phyloP scores from a whole-genome alignment of 768 basidiomycete genomes.

The Mycena galopus region DNA sequence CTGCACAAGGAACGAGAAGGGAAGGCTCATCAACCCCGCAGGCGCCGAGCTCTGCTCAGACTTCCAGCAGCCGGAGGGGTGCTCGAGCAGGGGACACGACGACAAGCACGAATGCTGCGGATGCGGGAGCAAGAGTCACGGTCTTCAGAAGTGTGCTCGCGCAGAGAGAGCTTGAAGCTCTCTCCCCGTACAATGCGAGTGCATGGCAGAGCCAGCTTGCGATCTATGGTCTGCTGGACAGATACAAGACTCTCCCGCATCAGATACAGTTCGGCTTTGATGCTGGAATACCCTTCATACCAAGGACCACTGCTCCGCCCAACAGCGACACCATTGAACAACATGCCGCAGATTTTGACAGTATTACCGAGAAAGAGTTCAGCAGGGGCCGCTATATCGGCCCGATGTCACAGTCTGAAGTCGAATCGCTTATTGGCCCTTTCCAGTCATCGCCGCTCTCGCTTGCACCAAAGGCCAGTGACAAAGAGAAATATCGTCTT shows the following conservation, averaged over 20 bases:
- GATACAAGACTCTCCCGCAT: no score
- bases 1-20: no score
- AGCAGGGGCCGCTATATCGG: conserved; percentile 34
- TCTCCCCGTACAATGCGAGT: background rate
- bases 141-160: background rate
- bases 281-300: no score
- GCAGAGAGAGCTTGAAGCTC: background rate
- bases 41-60: no score
- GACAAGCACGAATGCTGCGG: conserved; percentile 1
- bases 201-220: background rate
- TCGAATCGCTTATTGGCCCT: conserved; percentile 30
- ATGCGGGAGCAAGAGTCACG: background rate
- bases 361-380: background rate
- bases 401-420: background rate
- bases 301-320: background rate
- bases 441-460: conserved; percentile 37
- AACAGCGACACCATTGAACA: background rate
- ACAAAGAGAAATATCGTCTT: conserved; percentile 30
- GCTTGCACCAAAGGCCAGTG: conserved; percentile 39
- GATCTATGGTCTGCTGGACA: no score
- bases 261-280: no score
- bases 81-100: no score
- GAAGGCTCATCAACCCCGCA: no score
- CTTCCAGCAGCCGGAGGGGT: no score
- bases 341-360: background rate